Evolutionary conservation across 2,329 filamentous ascomycete species (phyloP).

Genomic region (Monosporascus sp.): DNA sequence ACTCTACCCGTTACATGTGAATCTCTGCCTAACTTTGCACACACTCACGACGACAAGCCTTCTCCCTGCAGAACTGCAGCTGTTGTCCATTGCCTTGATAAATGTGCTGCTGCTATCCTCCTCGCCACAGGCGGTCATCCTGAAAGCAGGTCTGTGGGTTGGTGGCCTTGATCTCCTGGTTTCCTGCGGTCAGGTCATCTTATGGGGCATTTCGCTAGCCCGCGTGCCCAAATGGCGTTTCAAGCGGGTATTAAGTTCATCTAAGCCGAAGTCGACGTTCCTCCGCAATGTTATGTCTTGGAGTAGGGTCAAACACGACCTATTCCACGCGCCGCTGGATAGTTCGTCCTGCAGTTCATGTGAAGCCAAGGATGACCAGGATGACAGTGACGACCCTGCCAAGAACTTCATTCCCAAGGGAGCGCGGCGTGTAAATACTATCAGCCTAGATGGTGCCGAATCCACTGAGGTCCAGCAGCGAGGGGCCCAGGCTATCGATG

Average conservation of each 20-base stretch:
- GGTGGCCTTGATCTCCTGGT: slow-evolving; percentile 75
- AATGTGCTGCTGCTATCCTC: slow-evolving; percentile 71
- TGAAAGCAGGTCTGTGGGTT: slow-evolving; percentile 80
- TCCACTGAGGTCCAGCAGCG: slow-evolving; percentile 3
- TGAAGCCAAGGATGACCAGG: slow-evolving; percentile 24
- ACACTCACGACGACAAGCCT: slow-evolving; percentile 86
- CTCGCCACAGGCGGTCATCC: slow-evolving; percentile 77
- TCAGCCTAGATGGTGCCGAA: slow-evolving; percentile 9
- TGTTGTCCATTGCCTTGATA: slow-evolving; percentile 77
- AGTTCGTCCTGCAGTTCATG: slow-evolving; percentile 27
- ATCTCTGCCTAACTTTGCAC: slow-evolving; percentile 65
- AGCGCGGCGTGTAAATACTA: slow-evolving; percentile 13
- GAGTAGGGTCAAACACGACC: slow-evolving; percentile 38
- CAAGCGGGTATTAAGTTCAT: slow-evolving; percentile 43
- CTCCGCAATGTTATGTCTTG: slow-evolving; percentile 38
- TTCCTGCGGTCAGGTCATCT: slow-evolving; percentile 66
- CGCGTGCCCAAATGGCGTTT: slow-evolving; percentile 91
- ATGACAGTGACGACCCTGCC: slow-evolving; percentile 19
- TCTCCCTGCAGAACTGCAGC: slow-evolving; percentile 77
- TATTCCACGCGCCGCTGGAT: slow-evolving; percentile 26
- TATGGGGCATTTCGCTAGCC: slow-evolving; percentile 79
- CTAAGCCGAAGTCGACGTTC: slow-evolving; percentile 30
- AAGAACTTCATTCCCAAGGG: slow-evolving; percentile 4
- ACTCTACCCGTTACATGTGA: slow-evolving; percentile 79
- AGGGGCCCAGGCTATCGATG: background rate